Base-by-base conservation (phyloP, 2,329 filamentous ascomycete genomes). In the Pezicula rhizophila region DNA sequence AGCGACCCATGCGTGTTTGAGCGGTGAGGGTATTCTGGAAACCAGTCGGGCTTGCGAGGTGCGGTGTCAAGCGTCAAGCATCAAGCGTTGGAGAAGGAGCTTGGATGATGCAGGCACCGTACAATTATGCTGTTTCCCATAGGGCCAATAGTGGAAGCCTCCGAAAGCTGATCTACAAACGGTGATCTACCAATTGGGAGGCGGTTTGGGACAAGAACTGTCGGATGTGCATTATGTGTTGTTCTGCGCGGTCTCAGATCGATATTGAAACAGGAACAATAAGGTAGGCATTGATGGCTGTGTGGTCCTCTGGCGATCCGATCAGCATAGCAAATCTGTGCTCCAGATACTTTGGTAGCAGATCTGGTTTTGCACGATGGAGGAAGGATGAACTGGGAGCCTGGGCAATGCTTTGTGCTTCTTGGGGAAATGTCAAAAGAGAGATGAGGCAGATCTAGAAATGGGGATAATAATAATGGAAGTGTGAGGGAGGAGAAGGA, bases 1-100 rank as follows among this genome's bases (percentile, higher is more conserved):
- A 54, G 53, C 46, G 47, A 52, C 54, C 54, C 56, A 46, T 57
- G 55, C 38, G 49, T 56, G 61, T 63, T 62, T 60, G 60, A 61
- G 61, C 60, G 61, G 61, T 64, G 61, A 60, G 51, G 51, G 10
- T 7, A 39, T 56, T 50, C 52, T 56, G 56, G 57, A 57, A 55
- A 55, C 45, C 53, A 50, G 56, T 52, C 28, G 11, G 28, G 28
- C 45, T 55, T 42, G 48, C 48, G 39, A 45, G 50, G 48, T 45
- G 48, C 49, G 50, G 46, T 35, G 38, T n/a, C 35, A 35, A 41
- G 11, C 20, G 47, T 52, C 35, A 35, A 41, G 55, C 46, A 51
- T 57, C 35, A 35, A 41, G 55, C 46, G 52, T 57, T 57, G 53
- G 51, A 54, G 48, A 47, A 48, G 31, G 39, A 42, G 46, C 46